A percentile compares a stretch with the other conserved stretches of the same genome.
phyloP scores from a whole-genome alignment of 1,284 basidiomycete genomes.

The Pyrrhoderma noxium region DNA sequence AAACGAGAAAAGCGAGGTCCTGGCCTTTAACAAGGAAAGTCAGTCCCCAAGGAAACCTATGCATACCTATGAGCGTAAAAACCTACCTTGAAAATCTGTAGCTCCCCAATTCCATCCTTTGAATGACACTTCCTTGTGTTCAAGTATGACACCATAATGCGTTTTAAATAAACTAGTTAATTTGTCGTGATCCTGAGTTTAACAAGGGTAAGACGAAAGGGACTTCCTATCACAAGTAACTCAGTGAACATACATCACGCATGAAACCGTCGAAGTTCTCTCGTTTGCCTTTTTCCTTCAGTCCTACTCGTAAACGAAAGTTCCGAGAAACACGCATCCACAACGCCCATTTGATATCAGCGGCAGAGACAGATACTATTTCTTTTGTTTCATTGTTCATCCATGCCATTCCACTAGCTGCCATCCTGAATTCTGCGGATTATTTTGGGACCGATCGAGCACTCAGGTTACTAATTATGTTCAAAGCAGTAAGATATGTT shows the following conservation, averaged over 20 bases:
- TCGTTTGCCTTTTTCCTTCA: constrained; percentile 63
- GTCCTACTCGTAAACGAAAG: constrained; percentile 81
- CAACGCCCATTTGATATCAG: constrained; percentile 80
- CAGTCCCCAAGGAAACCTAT: not conserved
- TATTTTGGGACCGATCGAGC: not conserved
- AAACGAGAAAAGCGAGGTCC: constrained; percentile 86
- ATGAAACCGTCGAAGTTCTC: constrained; percentile 94
- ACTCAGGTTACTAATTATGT: too few relatives aligned
- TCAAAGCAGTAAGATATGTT: too few relatives aligned
- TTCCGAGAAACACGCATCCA: constrained; percentile 91
- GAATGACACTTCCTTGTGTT: constrained; percentile 80
- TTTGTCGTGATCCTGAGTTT: constrained; percentile 74
- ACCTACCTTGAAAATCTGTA: constrained; percentile 85
- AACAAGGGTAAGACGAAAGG: not conserved
- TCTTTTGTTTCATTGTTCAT: constrained; percentile 65
- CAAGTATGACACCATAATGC: constrained; percentile 80
- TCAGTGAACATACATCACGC: constrained; percentile 59
- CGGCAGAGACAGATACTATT: constrained; percentile 59
- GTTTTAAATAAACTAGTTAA: constrained; percentile 71
- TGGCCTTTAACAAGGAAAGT: constrained; percentile 46
- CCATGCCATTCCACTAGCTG: constrained; percentile 88
- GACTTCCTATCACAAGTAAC: too few relatives aligned
- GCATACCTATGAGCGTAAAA: too few relatives aligned
- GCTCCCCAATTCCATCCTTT: constrained; percentile 99
- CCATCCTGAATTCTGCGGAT: constrained; percentile 76